These are phyloP conservation scores for Cordyceps cicadae DNA, from an alignment of 2,329 filamentous ascomycete genomes.

Conservation along the genomic window DNA sequence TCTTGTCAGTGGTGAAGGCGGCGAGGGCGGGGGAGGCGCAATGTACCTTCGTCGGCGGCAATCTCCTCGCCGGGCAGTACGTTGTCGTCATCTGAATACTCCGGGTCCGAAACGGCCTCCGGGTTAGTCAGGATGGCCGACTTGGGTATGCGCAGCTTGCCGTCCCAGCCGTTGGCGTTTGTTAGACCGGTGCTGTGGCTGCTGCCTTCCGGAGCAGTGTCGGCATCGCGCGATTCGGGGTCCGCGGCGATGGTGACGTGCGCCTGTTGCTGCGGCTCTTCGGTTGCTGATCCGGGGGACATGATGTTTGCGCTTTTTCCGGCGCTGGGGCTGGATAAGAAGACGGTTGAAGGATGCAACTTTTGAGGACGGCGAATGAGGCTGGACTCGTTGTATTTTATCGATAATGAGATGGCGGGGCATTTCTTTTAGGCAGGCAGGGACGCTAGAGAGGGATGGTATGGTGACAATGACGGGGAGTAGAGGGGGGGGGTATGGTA, in stretches of 20 bases:
- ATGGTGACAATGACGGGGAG: not conserved
- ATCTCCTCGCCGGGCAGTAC: slow-evolving; percentile 66
- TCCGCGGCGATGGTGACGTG: slow-evolving; percentile 45
- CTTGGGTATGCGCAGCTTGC: slow-evolving; percentile 68
- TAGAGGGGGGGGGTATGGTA: too few relatives aligned
- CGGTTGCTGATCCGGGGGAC: slow-evolving; percentile 27
- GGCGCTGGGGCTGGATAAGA: not conserved
- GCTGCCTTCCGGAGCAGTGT: not conserved
- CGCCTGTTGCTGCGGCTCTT: slow-evolving; percentile 25
- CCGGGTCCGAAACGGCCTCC: slow-evolving; percentile 74
- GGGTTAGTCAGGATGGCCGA: slow-evolving; percentile 58
- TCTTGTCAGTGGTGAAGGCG: not conserved
- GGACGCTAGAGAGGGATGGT: not conserved
- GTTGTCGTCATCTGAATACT: slow-evolving; percentile 68
- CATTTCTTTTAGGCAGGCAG: slow-evolving; percentile 1
- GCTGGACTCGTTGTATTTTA: not conserved
- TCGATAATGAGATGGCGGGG: slow-evolving; percentile 9
- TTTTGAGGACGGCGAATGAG: not conserved
- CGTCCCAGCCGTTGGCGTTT: slow-evolving; percentile 71
- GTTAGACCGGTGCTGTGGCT: slow-evolving; percentile 41
- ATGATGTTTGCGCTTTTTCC: slow-evolving; percentile 23
- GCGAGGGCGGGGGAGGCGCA: not conserved
- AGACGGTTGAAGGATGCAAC: not conserved
- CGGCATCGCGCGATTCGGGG: not conserved
- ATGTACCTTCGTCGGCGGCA: slow-evolving; percentile 68